Evolutionary conservation across 805 yeast species (phyloP), one percentile per base, ranked within the genome.

Genomic region (Cyberlindnera mississippiensis): DNA sequence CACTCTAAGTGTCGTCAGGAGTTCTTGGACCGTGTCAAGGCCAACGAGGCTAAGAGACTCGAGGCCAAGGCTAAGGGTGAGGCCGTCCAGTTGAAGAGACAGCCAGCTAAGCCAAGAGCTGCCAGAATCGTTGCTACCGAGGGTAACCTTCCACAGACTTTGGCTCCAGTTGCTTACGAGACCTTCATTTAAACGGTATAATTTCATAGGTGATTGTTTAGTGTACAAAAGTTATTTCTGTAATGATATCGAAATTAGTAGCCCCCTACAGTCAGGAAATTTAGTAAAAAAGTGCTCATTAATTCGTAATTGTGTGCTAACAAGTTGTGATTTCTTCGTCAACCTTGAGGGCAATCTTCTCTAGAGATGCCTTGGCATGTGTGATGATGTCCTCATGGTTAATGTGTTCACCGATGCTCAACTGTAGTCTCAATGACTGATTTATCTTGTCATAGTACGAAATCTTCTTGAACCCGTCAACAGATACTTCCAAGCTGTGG

Each of bases 1-100:
- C 99, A 93, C 88, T 93, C 99, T 69, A 91, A 91, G 79, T 93
- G 98, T 83, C 91, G 99, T 80, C 86, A 86, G 73, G 98, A 93
- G 78, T 93, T 93, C 77, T 82, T 93, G 75, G 85, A 86, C 84
- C 89, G 99, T 81, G 99, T 93, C 68, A 91, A 90, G 82, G 70
- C 82, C 68, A 93, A 91, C 77, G 96, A 96, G 72, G 93, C 87
- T 62, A 80, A 79, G 79, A 85, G 82, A 78, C 73, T 72, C 63
- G 98, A 85, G 75, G 99, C 98, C 62, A 90, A 89, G 82, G 90
- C 85, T 60, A 75, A 83, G 71, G 98, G 98, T 72, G 83, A 80
- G 69, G 73, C 85, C 62, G 91, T 86, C 57, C 78, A 76, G 76
- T 86, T 93, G 67, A 93, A 91, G 90, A 87, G 99, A 84, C 91